Percentiles rank a stretch among this genome's conserved stretches.
Conservation (phyloP, 83 land plant genomes). For the Isoetes engelmannii region DNA sequence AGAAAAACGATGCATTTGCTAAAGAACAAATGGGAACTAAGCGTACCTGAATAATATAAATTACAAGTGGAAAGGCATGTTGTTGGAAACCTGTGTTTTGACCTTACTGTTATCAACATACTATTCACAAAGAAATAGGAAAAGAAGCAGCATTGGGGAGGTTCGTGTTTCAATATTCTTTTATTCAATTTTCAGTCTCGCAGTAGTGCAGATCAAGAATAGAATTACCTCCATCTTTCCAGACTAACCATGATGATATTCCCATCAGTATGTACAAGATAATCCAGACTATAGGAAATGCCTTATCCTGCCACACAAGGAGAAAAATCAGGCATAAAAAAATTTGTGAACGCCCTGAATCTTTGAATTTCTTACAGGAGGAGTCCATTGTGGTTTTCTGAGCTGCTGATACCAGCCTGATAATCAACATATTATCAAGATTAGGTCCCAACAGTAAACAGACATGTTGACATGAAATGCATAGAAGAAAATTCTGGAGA, state of each 20-base stretch:
- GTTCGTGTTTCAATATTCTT: not conserved
- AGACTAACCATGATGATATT: not conserved
- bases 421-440: too few species aligned
- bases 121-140: not conserved
- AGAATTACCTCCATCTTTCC: constrained; percentile 11
- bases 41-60: constrained; percentile 10
- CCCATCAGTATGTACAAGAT: not conserved
- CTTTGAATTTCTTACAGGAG: not conserved
- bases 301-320: not conserved
- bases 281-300: constrained; percentile 2
- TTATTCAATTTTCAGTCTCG: not conserved
- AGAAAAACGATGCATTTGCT: not conserved
- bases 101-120: too few species aligned
- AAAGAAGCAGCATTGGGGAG: not conserved
- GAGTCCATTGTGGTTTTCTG: constrained; percentile 5
- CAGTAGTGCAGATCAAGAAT: too few species aligned
- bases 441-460: too few species aligned
- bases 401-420: constrained; percentile 2
- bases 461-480: not conserved
- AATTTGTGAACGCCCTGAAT: not conserved
- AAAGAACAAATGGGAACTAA: not conserved
- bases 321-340: not conserved
- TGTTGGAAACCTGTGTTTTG: not conserved
- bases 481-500: not conserved
- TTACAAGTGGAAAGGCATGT: constrained; percentile 1